Evolutionary conservation across 176 grass and related monocot species (phyloP).

Genomic region (Oryza meridionalis): DNA sequence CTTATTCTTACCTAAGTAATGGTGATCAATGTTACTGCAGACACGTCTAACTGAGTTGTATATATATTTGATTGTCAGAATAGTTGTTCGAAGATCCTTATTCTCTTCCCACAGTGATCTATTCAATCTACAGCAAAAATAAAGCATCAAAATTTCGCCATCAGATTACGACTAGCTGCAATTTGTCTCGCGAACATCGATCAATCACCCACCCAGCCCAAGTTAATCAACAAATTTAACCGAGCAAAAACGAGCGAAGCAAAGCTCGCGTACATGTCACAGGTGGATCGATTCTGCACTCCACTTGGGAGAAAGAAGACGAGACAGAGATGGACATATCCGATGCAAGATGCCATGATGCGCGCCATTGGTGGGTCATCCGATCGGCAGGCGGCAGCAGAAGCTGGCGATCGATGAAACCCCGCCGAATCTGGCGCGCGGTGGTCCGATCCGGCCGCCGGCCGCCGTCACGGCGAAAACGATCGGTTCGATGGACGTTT

Average conservation of each 20-base stretch:
- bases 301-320: background rate
- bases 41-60: too few species aligned
- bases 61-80: background rate
- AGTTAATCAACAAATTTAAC: background rate
- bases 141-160: background rate
- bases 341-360: constrained; percentile 26
- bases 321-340: background rate
- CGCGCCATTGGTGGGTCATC: constrained; percentile 24
- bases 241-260: background rate
- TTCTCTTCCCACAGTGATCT: background rate
- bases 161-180: background rate
- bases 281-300: constrained; percentile 24
- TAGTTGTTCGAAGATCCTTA: background rate
- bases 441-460: background rate
- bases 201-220: too few species aligned
- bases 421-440: constrained; percentile 12
- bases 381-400: background rate
- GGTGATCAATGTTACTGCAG: too few species aligned
- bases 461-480: constrained; percentile 18
- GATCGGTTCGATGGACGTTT: background rate
- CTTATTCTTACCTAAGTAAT: too few species aligned
- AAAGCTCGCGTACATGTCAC: background rate
- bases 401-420: background rate
- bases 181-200: background rate
- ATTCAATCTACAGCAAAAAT: background rate